These are phyloP conservation scores for Sophora flavescens DNA, from an alignment of 306 rosid genomes.

Conservation along the genomic window DNA sequence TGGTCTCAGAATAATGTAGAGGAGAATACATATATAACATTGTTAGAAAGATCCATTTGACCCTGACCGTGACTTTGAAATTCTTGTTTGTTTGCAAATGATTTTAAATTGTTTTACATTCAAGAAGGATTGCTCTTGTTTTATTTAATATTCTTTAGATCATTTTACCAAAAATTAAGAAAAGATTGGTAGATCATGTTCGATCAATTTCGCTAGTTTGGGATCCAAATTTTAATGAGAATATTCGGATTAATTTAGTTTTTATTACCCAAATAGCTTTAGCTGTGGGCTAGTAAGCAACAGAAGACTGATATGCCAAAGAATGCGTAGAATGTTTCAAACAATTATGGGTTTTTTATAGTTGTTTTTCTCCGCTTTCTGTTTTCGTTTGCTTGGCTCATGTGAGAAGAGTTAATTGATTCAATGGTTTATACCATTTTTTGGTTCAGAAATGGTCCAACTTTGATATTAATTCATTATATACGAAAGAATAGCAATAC, in stretches of 20 bases:
- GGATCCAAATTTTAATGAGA: background rate
- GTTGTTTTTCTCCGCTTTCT: too few relatives aligned
- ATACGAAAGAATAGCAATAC: too few relatives aligned
- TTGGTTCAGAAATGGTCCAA: too few relatives aligned
- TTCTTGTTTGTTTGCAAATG: background rate
- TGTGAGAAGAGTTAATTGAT: too few relatives aligned
- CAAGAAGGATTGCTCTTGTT: background rate
- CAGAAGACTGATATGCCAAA: background rate
- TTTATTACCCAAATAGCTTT: background rate
- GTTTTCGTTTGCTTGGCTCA: too few relatives aligned
- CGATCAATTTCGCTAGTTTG: background rate
- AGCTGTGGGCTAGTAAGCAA: background rate
- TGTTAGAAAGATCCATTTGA: background rate
- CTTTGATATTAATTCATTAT: too few relatives aligned
- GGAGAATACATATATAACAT: too few relatives aligned
- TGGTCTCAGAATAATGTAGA: too few relatives aligned
- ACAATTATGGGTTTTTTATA: too few relatives aligned
- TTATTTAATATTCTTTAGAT: background rate
- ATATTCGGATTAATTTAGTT: background rate
- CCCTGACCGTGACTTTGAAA: background rate
- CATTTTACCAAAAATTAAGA: background rate
- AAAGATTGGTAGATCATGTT: background rate
- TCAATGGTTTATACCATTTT: too few relatives aligned
- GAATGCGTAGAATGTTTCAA: too few relatives aligned
- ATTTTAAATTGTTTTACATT: background rate